These are phyloP conservation scores for Brettanomyces sp. DNA, from an alignment of 805 yeast species.

Conservation along the genomic window DNA sequence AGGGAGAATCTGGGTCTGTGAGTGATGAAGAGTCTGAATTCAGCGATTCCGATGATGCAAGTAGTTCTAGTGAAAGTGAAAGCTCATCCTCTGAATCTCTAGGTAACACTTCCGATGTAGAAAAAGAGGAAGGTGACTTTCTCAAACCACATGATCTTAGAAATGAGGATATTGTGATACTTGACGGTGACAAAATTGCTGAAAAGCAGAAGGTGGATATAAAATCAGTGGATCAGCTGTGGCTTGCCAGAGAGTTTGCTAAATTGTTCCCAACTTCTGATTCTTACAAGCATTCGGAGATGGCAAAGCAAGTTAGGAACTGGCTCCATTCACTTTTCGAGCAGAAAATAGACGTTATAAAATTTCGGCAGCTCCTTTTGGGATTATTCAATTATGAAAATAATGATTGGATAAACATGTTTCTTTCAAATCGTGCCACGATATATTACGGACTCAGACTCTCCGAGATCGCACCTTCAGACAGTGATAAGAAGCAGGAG, in stretches of 20 bases:
- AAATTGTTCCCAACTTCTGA: conserved; percentile 25
- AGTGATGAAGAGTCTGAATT: conserved; percentile 36
- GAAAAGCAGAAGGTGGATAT: not conserved
- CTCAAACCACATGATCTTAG: conserved; percentile 10
- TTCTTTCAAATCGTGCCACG: conserved; percentile 35
- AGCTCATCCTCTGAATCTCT: conserved; percentile 22
- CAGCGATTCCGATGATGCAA: conserved; percentile 22
- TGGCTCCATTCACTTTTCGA: conserved; percentile 27
- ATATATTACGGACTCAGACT: conserved; percentile 23
- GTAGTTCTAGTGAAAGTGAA: conserved; percentile 19
- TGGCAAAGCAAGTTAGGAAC: conserved; percentile 30
- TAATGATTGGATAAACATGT: conserved; percentile 35
- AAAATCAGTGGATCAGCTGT: conserved; percentile 28
- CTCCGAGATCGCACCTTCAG: conserved; percentile 11
- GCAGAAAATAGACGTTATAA: conserved; percentile 26
- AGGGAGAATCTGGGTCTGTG: conserved; percentile 23
- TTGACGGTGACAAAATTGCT: not conserved
- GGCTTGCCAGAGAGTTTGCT: conserved; percentile 44
- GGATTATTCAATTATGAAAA: conserved; percentile 44
- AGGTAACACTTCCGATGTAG: conserved; percentile 11
- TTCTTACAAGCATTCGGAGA: conserved; percentile 26
- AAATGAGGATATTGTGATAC: conserved; percentile 4
- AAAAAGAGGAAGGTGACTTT: conserved; percentile 3
- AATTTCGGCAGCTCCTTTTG: conserved; percentile 44
- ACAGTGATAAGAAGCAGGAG: conserved; percentile 23